Evolutionary conservation across 805 yeast species (phyloP).

Genomic region (Lipomyces yamanashiensis): DNA sequence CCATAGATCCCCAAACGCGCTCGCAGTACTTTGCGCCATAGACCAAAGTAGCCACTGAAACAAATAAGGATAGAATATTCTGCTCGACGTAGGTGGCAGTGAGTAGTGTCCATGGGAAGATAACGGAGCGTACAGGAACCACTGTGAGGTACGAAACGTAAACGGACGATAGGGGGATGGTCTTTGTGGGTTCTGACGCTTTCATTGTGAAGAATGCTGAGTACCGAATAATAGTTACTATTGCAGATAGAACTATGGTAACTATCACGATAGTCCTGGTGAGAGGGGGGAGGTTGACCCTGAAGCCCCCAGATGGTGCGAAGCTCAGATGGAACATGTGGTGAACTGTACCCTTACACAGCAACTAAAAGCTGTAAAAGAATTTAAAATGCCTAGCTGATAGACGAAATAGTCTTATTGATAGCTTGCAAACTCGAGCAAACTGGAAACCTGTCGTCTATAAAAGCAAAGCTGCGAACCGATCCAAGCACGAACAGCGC

Average conservation of each 20-base stretch:
- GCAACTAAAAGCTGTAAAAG: background rate
- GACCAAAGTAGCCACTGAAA: constrained; percentile 49
- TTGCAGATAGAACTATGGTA: constrained; percentile 38
- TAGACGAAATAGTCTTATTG: background rate
- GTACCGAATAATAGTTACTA: constrained; percentile 45
- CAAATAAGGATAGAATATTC: constrained; percentile 39
- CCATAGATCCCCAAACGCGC: constrained; percentile 64
- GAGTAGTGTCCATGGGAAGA: constrained; percentile 38
- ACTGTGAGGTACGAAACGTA: constrained; percentile 58
- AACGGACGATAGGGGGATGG: constrained; percentile 53
- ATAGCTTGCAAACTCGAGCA: background rate
- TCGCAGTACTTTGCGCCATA: constrained; percentile 70
- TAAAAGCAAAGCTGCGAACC: background rate
- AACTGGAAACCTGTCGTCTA: background rate
- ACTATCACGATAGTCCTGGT: constrained; percentile 42
- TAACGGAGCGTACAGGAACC: constrained; percentile 51
- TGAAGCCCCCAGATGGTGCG: constrained; percentile 14
- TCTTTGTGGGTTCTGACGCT: constrained; percentile 16
- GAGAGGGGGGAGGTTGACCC: constrained; percentile 44
- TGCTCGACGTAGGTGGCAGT: constrained; percentile 37
- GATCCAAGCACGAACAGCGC: background rate
- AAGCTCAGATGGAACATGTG: background rate
- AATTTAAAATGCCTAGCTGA: background rate
- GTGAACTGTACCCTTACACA: background rate
- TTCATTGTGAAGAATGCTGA: constrained; percentile 42